Conservation (phyloP, 1,139 yeast species). For the Nematodospora anomalae region DNA sequence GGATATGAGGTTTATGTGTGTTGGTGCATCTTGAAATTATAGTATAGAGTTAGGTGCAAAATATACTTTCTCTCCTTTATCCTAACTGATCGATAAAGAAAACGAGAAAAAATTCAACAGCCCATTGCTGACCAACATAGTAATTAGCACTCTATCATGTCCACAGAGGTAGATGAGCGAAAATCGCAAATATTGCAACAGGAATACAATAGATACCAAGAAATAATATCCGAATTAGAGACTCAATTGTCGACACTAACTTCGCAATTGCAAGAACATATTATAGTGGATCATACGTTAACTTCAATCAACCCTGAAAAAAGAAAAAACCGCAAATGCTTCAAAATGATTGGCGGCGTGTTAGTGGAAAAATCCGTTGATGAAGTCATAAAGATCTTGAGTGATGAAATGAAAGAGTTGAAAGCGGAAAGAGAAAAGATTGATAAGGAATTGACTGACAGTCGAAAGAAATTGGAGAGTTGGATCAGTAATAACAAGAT, state of each 20-base stretch:
- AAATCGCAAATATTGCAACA: constrained; percentile 53
- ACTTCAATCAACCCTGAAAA: constrained; percentile 31
- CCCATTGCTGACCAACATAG: too few species aligned
- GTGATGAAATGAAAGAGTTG: constrained; percentile 54
- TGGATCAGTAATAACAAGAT: constrained; percentile 71
- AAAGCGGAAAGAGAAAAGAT: constrained; percentile 44
- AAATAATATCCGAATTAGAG: constrained; percentile 56
- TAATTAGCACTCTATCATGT: too few species aligned
- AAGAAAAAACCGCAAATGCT: constrained; percentile 69
- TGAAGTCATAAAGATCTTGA: constrained; percentile 69
- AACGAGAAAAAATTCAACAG: not conserved
- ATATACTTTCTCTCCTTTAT: too few species aligned
- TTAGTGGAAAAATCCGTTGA: constrained; percentile 79
- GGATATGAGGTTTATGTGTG: too few species aligned
- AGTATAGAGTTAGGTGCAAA: too few species aligned
- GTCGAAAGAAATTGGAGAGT: constrained; percentile 56
- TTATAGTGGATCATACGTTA: constrained; percentile 38
- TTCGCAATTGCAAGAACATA: constrained; percentile 44
- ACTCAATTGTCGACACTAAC: constrained; percentile 53
- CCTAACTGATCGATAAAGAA: too few species aligned
- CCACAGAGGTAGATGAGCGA: constrained; percentile 32
- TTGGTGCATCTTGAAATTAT: too few species aligned
- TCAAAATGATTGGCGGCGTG: constrained; percentile 93
- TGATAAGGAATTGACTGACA: constrained; percentile 45
- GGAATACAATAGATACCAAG: constrained; percentile 64